These are phyloP conservation scores for Nemania sp. DNA, from an alignment of 2,329 filamentous ascomycete genomes.

Conservation along the genomic window DNA sequence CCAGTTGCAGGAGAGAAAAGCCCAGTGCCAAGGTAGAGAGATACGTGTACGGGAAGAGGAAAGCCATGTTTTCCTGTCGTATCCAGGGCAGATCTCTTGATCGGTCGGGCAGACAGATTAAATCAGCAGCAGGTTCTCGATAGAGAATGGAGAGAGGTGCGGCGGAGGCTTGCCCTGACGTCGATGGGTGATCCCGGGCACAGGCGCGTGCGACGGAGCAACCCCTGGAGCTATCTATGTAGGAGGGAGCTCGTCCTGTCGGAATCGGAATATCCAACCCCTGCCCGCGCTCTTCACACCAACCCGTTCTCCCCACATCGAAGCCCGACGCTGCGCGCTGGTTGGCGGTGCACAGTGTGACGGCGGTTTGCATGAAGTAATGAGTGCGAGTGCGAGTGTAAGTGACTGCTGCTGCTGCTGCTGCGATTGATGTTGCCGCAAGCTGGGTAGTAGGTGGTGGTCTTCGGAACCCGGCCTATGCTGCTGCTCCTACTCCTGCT, in stretches of 20 bases:
- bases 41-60: not conserved
- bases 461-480: not conserved
- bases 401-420: too few species aligned
- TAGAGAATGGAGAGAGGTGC: not conserved
- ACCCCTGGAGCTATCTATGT: too few species aligned
- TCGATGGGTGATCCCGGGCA: not conserved
- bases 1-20: not conserved
- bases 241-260: not conserved
- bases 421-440: not conserved
- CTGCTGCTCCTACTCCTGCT: too few species aligned
- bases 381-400: too few species aligned
- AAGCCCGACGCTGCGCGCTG: slow-evolving; percentile 11
- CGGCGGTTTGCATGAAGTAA: not conserved
- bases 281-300: not conserved
- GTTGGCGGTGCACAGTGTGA: not conserved
- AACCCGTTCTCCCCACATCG: not conserved
- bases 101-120: not conserved
- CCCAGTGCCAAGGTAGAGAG: not conserved
- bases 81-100: too few species aligned
- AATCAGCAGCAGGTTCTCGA: not conserved
- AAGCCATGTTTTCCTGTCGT: not conserved
- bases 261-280: slow-evolving; percentile 9
- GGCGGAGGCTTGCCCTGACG: not conserved
- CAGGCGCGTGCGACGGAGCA: not conserved
- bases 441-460: not conserved